Evolutionary conservation across 371 early-diverging fungal species (phyloP).

Genomic region (Syncephalis fuscata): DNA sequence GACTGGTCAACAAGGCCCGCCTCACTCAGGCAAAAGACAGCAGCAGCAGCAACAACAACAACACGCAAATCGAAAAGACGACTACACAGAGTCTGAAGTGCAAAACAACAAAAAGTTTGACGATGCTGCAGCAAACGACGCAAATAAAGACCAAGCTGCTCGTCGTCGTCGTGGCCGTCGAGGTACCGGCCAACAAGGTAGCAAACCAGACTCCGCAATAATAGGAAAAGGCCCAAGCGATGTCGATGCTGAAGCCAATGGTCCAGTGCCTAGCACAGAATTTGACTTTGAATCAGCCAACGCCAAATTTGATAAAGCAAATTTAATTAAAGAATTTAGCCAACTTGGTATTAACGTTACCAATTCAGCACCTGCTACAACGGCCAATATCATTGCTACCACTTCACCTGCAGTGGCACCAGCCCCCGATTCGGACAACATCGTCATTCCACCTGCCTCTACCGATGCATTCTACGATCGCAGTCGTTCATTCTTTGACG

Average conservation of each 20-base stretch:
- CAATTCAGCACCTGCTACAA: conserved; percentile 4
- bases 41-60: conserved; percentile 13
- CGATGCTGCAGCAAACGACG: too few relatives aligned
- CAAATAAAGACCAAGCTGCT: conserved; percentile 1
- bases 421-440: neutral
- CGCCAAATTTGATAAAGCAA: conserved; percentile 80
- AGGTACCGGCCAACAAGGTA: conserved; percentile 14
- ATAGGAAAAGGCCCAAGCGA: neutral
- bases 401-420: neutral
- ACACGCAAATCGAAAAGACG: conserved; percentile 8
- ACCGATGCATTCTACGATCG: conserved; percentile 50
- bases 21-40: too few relatives aligned
- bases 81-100: too few relatives aligned
- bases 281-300: conserved; percentile 90
- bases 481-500: conserved; percentile 83
- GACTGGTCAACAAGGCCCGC: too few relatives aligned
- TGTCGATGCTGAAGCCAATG: conserved; percentile 11
- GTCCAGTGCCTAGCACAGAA: conserved; percentile 66
- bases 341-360: conserved; percentile 13
- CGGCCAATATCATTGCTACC: neutral
- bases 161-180: conserved; percentile 25
- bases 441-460: conserved; percentile 10
- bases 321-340: conserved; percentile 45
- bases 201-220: conserved; percentile 14
- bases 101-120: too few relatives aligned